phyloP scores from a whole-genome alignment of 352 stramenopile genomes.

The Phytopythium aichiense region DNA sequence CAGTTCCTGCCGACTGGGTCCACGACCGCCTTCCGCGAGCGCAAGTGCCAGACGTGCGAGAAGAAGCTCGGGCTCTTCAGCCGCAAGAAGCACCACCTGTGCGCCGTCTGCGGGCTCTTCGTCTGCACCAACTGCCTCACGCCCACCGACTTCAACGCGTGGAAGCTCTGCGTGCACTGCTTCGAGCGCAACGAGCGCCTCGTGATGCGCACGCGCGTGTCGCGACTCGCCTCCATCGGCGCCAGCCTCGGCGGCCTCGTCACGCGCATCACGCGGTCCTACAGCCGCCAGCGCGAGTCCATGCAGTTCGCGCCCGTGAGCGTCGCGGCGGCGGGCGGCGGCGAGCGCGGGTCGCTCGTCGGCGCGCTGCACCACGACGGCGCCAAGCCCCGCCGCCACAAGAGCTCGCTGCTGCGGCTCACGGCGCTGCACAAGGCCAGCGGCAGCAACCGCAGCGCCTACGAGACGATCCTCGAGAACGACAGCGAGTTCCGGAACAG shows the following conservation, averaged over 20 bases:
- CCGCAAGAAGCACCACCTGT: constrained; percentile 58
- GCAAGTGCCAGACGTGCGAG: constrained; percentile 64
- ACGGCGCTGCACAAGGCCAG: constrained; percentile 13
- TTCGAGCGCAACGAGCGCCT: constrained; percentile 61
- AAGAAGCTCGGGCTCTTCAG: constrained; percentile 54
- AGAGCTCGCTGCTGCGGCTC: constrained; percentile 9
- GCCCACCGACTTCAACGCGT: constrained; percentile 56
- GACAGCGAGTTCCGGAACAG: constrained; percentile 23
- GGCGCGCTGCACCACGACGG: background rate
- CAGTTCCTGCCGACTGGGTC: constrained; percentile 18
- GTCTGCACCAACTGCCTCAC: constrained; percentile 57
- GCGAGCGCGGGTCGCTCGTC: background rate
- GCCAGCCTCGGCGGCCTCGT: constrained; percentile 30
- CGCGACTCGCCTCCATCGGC: constrained; percentile 41
- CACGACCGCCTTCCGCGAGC: constrained; percentile 33
- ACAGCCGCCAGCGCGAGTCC: constrained; percentile 35
- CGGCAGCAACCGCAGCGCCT: constrained; percentile 8
- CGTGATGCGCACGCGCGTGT: constrained; percentile 48
- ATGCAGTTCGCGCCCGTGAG: constrained; percentile 21
- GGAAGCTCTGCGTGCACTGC: constrained; percentile 57
- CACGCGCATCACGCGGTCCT: constrained; percentile 27
- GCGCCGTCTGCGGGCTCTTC: constrained; percentile 58
- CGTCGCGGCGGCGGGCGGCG: background rate
- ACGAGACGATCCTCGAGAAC: constrained; percentile 8
- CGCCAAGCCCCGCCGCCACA: constrained; percentile 1